phyloP scores from a whole-genome alignment of 2,329 filamentous ascomycete species.

The Cercospora sesami region DNA sequence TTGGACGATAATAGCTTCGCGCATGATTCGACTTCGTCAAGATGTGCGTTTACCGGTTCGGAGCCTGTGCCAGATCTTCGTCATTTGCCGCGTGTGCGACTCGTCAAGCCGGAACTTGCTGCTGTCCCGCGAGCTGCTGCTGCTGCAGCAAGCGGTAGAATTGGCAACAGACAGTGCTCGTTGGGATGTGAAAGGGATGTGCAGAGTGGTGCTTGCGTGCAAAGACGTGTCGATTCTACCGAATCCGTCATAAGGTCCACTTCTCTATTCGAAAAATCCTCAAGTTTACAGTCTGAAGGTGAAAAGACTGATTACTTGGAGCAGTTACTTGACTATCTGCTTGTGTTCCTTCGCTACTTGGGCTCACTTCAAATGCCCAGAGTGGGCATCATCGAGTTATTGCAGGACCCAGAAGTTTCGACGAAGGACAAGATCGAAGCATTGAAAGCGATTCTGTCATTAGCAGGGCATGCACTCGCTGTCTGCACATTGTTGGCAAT shows the following conservation, averaged over 20 bases:
- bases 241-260: slow-evolving; percentile 5
- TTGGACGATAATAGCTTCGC: slow-evolving; percentile 11
- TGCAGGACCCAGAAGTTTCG: slow-evolving; percentile 24
- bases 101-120: slow-evolving; percentile 36
- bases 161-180: slow-evolving; percentile 21
- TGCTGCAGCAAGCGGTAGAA: not conserved
- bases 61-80: slow-evolving; percentile 15
- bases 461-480: slow-evolving; percentile 29
- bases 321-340: slow-evolving; percentile 7
- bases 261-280: slow-evolving; percentile 4
- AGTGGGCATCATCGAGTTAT: slow-evolving; percentile 23
- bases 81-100: slow-evolving; percentile 30
- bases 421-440: slow-evolving; percentile 31
- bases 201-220: slow-evolving; percentile 20
- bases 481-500: slow-evolving; percentile 31
- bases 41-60: slow-evolving; percentile 1
- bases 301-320: slow-evolving; percentile 6
- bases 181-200: slow-evolving; percentile 26
- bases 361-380: slow-evolving; percentile 20
- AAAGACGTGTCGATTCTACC: slow-evolving; percentile 9
- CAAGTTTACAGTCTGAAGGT: not conserved
- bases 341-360: slow-evolving; percentile 14
- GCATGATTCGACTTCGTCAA: slow-evolving; percentile 2
- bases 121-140: slow-evolving; percentile 24
- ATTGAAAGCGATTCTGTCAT: slow-evolving; percentile 28